Conservation (phyloP, 495 filamentous ascomycete genomes). For the Tetracladium setigerum region DNA sequence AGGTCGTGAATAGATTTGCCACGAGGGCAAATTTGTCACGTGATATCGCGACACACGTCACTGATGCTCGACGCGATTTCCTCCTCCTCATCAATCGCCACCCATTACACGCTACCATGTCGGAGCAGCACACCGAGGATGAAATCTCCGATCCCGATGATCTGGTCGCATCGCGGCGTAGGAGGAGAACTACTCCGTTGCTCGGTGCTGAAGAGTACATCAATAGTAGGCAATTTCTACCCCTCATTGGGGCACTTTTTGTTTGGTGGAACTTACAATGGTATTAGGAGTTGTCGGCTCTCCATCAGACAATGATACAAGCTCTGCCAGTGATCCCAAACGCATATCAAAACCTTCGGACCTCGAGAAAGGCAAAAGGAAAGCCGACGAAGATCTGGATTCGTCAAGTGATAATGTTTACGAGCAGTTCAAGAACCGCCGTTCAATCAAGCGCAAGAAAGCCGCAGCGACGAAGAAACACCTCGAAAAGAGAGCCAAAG, state of each 20-base stretch:
- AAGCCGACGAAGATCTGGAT: conserved; percentile 22
- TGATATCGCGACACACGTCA: no score
- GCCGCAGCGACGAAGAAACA: conserved; percentile 19
- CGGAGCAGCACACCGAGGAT: no score
- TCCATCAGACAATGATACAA: not conserved
- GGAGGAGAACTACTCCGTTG: no score
- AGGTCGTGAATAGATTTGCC: no score
- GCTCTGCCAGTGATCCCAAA: conserved; percentile 11
- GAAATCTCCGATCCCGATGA: no score
- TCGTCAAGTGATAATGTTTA: conserved; percentile 21
- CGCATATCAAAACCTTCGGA: not conserved
- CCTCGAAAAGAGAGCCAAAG: conserved; percentile 19
- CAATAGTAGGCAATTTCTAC: conserved; percentile 2
- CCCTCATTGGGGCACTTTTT: not conserved
- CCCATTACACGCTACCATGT: no score
- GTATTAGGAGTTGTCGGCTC: conserved; percentile 7
- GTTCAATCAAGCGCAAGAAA: conserved; percentile 18
- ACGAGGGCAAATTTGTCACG: no score
- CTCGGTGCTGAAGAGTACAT: conserved; percentile 14
- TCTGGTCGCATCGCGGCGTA: no score
- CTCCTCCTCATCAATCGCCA: no score
- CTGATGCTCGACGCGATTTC: no score
- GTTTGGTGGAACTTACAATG: not conserved
- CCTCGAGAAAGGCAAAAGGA: conserved; percentile 9
- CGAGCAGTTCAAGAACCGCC: conserved; percentile 25